These are phyloP conservation scores for Silene conica DNA, from an alignment of 148 eudicot genomes.

Conservation along the genomic window DNA sequence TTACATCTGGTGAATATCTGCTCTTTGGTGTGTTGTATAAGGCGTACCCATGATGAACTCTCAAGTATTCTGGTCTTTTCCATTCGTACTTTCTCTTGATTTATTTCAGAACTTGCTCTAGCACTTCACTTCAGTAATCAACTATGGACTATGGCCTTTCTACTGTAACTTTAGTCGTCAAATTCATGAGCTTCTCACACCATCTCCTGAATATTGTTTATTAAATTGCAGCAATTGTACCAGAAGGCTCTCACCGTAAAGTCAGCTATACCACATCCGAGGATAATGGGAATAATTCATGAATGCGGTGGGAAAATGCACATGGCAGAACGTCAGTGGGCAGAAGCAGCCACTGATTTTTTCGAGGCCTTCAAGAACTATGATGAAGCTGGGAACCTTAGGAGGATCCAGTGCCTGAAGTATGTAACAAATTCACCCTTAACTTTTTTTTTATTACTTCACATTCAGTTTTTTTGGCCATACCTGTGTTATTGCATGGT, in stretches of 20 bases:
- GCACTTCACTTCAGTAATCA: background rate
- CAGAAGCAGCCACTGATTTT: constrained; percentile 93
- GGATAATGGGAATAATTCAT: constrained; percentile 96
- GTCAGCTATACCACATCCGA: constrained; percentile 98
- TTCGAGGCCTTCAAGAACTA: constrained; percentile 99
- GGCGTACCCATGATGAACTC: background rate
- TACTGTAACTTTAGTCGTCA: background rate
- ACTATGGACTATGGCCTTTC: background rate
- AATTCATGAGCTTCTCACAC: constrained; percentile 7
- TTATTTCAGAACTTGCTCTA: too few species aligned
- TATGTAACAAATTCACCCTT: constrained; percentile 33
- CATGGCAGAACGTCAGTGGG: constrained; percentile 99
- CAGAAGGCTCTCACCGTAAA: constrained; percentile 89
- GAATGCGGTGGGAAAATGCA: constrained; percentile 99
- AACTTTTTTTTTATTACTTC: background rate
- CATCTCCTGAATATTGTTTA: constrained; percentile 2
- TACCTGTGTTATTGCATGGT: background rate
- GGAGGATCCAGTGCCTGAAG: constrained; percentile 95
- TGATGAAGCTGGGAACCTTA: constrained; percentile 95
- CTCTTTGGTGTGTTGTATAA: background rate
- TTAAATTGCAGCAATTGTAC: constrained; percentile 74
- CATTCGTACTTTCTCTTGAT: background rate
- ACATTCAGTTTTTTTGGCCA: background rate
- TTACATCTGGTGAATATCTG: background rate
- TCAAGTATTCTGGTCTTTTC: background rate